Conservation (phyloP, 192 early-diverging fungal species). For the Backusella circina region DNA sequence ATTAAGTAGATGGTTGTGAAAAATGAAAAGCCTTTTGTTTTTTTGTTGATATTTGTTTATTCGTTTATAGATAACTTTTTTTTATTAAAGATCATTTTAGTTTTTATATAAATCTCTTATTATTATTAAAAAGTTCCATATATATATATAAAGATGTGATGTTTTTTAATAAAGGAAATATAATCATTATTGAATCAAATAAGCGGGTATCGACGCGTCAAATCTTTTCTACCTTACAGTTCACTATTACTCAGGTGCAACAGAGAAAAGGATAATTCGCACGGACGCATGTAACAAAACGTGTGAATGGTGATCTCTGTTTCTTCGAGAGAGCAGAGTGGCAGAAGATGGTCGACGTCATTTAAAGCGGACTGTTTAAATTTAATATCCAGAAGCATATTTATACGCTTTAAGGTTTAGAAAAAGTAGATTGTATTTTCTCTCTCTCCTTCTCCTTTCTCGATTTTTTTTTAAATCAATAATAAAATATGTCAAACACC, state of each 20-base stretch:
- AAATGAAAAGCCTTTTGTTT: background rate
- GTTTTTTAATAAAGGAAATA: background rate
- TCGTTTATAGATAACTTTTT: background rate
- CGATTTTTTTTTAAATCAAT: background rate
- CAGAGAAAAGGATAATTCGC: background rate
- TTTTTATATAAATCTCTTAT: background rate
- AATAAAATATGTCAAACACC: background rate
- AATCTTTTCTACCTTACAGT: background rate
- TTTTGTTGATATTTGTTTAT: background rate
- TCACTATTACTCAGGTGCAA: background rate
- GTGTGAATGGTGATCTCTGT: background rate
- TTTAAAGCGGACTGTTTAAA: slow-evolving; percentile 2
- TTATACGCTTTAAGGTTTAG: background rate
- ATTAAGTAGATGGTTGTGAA: background rate
- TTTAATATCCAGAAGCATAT: background rate
- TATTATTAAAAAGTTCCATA: background rate
- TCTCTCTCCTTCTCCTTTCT: background rate
- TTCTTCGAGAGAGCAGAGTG: background rate
- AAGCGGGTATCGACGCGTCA: background rate
- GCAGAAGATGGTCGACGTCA: background rate
- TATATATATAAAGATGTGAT: background rate
- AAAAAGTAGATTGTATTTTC: background rate
- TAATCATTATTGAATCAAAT: background rate
- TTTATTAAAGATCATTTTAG: background rate
- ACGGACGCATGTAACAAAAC: background rate